Percentiles rank a stretch among this genome's conserved stretches.
phyloP scores from a whole-genome alignment of 805 yeast genomes.

The Komagataella populi region DNA sequence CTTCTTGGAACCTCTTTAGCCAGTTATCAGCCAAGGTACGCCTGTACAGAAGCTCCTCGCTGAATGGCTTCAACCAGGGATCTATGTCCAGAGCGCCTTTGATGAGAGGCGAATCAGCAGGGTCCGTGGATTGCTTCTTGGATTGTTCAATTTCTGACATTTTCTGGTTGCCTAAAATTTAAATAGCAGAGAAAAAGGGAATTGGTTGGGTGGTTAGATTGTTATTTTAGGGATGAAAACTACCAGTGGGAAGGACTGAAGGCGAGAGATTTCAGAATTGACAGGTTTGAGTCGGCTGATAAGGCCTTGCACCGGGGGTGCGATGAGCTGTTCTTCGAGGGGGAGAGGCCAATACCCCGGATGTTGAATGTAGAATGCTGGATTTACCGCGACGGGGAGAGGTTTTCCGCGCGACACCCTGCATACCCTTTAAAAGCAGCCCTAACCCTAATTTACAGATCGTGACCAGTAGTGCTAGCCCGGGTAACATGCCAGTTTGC shows the following conservation, averaged over 20 bases:
- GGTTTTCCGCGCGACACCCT: not conserved
- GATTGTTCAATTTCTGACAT: constrained; percentile 5
- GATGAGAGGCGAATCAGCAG: constrained; percentile 13
- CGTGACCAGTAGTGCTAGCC: not conserved
- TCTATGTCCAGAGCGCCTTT: constrained; percentile 60
- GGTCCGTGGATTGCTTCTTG: constrained; percentile 1
- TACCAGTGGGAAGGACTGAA: not conserved
- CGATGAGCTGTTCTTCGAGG: not conserved
- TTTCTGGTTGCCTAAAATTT: not conserved
- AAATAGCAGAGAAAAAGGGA: not conserved
- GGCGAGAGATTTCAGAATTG: not conserved
- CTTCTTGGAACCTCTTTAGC: constrained; percentile 35
- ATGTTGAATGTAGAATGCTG: not conserved
- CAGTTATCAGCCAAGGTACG: constrained; percentile 53
- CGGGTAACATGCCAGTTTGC: not conserved
- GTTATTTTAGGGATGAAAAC: not conserved
- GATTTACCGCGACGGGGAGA: not conserved
- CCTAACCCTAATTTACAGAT: not conserved
- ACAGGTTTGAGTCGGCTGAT: not conserved
- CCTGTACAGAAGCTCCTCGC: constrained; percentile 55
- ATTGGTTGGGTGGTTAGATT: not conserved
- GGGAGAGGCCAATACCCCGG: not conserved
- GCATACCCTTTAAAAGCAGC: not conserved
- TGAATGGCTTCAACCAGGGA: constrained; percentile 77
- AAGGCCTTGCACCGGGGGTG: not conserved